Base-by-base conservation (phyloP, 441 rosid genomes). In the Manihot esculenta region DNA sequence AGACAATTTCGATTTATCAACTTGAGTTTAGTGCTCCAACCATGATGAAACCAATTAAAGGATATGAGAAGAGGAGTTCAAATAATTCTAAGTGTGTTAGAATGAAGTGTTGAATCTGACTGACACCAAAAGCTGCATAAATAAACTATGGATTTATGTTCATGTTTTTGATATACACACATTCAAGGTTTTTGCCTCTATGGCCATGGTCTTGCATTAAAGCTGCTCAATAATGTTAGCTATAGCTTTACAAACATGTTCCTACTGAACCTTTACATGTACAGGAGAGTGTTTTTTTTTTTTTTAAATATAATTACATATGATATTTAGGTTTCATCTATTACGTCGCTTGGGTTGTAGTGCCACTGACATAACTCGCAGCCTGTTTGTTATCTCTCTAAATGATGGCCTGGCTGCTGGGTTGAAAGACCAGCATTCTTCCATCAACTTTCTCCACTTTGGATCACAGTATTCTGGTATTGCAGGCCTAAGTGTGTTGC, bases 391-490 rank as follows among this genome's bases (percentile, higher is more conserved):
- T 72, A 93, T 86, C 79, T 91, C 92, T 11, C 96, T 89, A 65
- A 93, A 93, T 4, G 97, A 87, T 59, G 98, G 98, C 56, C 97
- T 77, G 27, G 67, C 74, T 26, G 80, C 71, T 12, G 98, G 96
- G 54, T 89, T 86, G 9, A 82, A 85, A 1, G 88, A 80, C 97
- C 97, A 93, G 78, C 98, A 93, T 48, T 89, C 92, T 81, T 93
- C 97, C 88, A 93, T 91, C 72, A 93, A 72, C 73, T 74, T 83
- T 73, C 66, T 85, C 97, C 97, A 93, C 26, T 82, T 90, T 9
- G 78, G 50, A 78, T 93, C 93, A 66, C 97, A 93, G 8, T 71
- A 70, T 64, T 81, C 89, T 1, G 97, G 96, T 77, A 93, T 72
- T 0, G 83, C 79, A 51, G 98, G 98, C 79, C 97, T 83, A 66